These are phyloP conservation scores for Backusella tarrabulga DNA, from an alignment of 192 early-diverging fungal genomes.

Conservation along the genomic window DNA sequence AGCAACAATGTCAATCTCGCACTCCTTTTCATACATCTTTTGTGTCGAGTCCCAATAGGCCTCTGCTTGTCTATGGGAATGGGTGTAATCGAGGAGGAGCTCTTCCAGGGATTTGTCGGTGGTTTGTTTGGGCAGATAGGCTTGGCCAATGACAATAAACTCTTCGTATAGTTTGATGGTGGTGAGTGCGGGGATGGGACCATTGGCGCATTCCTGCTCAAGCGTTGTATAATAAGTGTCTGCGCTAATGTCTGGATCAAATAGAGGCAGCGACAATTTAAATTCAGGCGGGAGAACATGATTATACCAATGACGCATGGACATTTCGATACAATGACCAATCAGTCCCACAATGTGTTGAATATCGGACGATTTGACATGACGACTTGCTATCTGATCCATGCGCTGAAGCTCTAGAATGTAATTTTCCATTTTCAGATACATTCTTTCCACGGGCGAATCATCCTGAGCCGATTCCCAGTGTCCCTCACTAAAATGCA, in stretches of 20 bases:
- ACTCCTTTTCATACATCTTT: not conserved
- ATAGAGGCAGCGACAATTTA: constrained; percentile 7
- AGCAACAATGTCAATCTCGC: not conserved
- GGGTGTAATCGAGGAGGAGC: not conserved
- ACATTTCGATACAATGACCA: constrained; percentile 4
- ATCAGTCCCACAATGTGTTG: not conserved
- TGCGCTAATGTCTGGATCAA: not conserved
- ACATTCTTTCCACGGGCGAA: not conserved
- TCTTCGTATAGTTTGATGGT: constrained; percentile 8
- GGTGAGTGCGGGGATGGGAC: constrained; percentile 6
- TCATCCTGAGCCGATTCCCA: not conserved
- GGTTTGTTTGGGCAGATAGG: constrained; percentile 7
- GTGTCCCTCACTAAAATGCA: not conserved
- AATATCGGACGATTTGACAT: not conserved
- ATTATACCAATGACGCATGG: constrained; percentile 13
- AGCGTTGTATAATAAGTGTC: not conserved
- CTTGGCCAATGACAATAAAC: constrained; percentile 1
- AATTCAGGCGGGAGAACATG: not conserved
- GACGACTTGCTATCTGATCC: not conserved
- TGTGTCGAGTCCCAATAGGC: not conserved
- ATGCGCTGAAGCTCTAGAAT: not conserved
- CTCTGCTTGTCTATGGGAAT: not conserved
- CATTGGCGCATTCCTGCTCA: not conserved
- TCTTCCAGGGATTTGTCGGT: not conserved
- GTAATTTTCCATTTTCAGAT: not conserved